These are phyloP conservation scores for Sanghuangporus weigelae DNA, from an alignment of 1,284 basidiomycete species.

Conservation along the genomic window DNA sequence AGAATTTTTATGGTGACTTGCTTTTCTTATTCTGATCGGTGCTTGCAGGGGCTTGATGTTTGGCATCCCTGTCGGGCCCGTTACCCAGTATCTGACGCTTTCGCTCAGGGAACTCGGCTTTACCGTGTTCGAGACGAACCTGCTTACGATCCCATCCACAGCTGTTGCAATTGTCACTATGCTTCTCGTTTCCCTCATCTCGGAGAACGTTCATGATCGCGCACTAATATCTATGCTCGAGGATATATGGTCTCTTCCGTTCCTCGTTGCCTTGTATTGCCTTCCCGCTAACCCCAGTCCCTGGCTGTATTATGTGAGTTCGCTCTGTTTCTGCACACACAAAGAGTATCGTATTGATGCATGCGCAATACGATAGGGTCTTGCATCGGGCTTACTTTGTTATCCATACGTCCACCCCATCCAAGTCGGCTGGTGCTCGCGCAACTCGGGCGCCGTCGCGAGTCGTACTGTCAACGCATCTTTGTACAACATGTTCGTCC, in stretches of 20 bases:
- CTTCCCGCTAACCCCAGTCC: constrained; percentile 39
- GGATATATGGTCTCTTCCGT: constrained; percentile 49
- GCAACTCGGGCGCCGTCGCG: constrained; percentile 50
- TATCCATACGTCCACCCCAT: constrained; percentile 34
- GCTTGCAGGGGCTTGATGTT: constrained; percentile 35
- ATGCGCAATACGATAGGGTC: constrained; percentile 19
- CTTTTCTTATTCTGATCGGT: not conserved
- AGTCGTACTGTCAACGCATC: constrained; percentile 50
- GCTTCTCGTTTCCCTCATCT: constrained; percentile 38
- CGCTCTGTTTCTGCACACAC: not conserved
- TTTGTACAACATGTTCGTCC: constrained; percentile 53
- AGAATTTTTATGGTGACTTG: not conserved
- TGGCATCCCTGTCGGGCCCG: constrained; percentile 45
- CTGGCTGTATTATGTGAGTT: constrained; percentile 41
- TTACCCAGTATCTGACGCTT: constrained; percentile 57
- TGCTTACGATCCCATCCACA: constrained; percentile 54
- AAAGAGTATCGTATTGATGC: constrained; percentile 6
- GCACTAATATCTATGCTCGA: constrained; percentile 42
- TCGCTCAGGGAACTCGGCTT: constrained; percentile 58
- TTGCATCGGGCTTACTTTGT: constrained; percentile 28
- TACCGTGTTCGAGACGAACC: constrained; percentile 53
- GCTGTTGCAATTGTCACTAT: constrained; percentile 40
- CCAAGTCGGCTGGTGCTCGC: constrained; percentile 50
- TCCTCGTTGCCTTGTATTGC: constrained; percentile 43
- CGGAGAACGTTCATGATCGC: constrained; percentile 42